Evolutionary conservation across 257 asterid genomes (phyloP).

Genomic region (Solanum rostratum): DNA sequence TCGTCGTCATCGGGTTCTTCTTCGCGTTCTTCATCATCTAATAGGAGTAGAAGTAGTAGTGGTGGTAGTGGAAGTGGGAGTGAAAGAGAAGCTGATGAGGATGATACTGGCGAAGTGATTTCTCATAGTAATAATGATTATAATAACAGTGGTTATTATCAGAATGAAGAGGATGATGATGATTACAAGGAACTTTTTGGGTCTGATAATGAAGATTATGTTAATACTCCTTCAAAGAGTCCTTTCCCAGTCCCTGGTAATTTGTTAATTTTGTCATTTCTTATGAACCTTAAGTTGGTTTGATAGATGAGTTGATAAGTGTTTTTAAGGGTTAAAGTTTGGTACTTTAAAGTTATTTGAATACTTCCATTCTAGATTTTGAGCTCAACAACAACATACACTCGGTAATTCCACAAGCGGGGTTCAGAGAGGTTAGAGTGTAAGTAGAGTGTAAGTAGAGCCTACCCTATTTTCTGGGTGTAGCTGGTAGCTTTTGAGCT

Average conservation of each 20-base stretch:
- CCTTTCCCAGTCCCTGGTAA: constrained; percentile 73
- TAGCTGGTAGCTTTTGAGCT: too few species aligned
- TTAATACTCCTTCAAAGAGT: constrained; percentile 54
- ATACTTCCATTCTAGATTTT: too few species aligned
- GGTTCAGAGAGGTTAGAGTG: too few species aligned
- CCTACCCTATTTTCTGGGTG: too few species aligned
- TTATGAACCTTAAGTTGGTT: background rate
- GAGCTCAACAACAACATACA: too few species aligned
- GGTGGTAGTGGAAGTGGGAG: constrained; percentile 19
- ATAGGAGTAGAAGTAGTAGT: constrained; percentile 50
- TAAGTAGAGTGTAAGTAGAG: too few species aligned
- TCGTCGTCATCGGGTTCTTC: constrained; percentile 37
- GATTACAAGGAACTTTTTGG: constrained; percentile 73
- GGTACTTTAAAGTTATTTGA: too few species aligned
- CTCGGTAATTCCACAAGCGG: too few species aligned
- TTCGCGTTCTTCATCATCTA: constrained; percentile 36
- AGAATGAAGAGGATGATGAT: background rate
- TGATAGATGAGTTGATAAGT: background rate
- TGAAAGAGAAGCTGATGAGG: constrained; percentile 20
- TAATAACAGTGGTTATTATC: background rate
- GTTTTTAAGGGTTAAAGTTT: too few species aligned
- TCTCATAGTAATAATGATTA: background rate
- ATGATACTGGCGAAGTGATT: constrained; percentile 33
- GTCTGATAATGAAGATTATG: constrained; percentile 78
- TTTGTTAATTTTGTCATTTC: background rate